These are phyloP conservation scores for Coprinellus micaceus DNA, from an alignment of 768 basidiomycete genomes.

Conservation along the genomic window DNA sequence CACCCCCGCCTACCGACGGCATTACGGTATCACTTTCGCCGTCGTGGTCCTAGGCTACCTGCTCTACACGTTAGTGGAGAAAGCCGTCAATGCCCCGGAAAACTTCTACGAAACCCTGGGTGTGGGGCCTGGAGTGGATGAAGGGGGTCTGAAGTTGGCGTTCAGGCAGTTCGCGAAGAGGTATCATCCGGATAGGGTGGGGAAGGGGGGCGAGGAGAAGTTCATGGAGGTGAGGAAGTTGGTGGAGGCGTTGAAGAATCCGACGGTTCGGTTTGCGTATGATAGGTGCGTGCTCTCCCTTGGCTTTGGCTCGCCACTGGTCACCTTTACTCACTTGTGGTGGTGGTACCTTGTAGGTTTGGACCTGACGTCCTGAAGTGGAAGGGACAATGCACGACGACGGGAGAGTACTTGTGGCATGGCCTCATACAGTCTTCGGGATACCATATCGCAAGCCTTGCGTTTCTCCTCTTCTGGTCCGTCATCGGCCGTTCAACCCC, in stretches of 20 bases:
- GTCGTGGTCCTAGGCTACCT: constrained; percentile 65
- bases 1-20: constrained; percentile 45
- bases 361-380: constrained; percentile 70
- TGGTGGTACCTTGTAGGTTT: constrained; percentile 46
- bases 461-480: constrained; percentile 59
- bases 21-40: constrained; percentile 63
- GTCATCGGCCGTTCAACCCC: constrained; percentile 56
- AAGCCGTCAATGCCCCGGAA: constrained; percentile 51
- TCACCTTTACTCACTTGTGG: no score
- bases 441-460: constrained; percentile 63
- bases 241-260: constrained; percentile 76
- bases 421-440: constrained; percentile 61
- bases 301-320: neutral
- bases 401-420: constrained; percentile 62
- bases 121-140: constrained; percentile 60
- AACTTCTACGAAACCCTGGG: constrained; percentile 80
- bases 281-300: constrained; percentile 59
- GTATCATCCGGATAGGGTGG: constrained; percentile 72
- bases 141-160: constrained; percentile 60
- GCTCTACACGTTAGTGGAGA: constrained; percentile 57
- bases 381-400: constrained; percentile 59
- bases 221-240: constrained; percentile 73
- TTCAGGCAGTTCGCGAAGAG: constrained; percentile 73
- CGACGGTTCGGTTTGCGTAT: constrained; percentile 77
- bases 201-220: constrained; percentile 50